Percentiles rank a stretch among this genome's conserved stretches.
Evolutionary conservation across 2,329 filamentous ascomycete species (phyloP).

Genomic region (Epichloe sp.): DNA sequence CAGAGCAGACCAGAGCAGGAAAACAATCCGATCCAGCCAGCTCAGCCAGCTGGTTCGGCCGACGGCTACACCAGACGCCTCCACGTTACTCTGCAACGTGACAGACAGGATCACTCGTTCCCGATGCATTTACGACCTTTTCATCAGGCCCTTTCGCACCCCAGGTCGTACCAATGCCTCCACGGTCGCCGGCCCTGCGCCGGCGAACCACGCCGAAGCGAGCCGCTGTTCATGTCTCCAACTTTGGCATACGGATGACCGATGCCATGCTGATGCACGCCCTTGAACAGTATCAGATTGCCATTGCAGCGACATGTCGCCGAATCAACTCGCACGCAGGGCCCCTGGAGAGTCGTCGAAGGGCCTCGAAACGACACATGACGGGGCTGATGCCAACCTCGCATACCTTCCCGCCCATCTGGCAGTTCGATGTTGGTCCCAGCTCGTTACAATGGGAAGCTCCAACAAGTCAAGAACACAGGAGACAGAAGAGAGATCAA

Average conservation of each 20-base stretch:
- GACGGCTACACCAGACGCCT: background rate
- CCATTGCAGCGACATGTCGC: constrained; percentile 12
- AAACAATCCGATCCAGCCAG: background rate
- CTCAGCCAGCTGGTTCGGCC: background rate
- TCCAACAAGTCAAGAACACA: constrained; percentile 23
- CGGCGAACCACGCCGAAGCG: constrained; percentile 12
- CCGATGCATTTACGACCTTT: background rate
- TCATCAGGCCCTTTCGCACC: background rate
- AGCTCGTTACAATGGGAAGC: constrained; percentile 41
- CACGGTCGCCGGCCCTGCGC: constrained; percentile 15
- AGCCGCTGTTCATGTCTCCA: constrained; percentile 6
- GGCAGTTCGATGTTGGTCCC: constrained; percentile 32
- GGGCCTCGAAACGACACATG: constrained; percentile 40
- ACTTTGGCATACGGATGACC: constrained; percentile 19
- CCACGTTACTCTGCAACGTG: background rate
- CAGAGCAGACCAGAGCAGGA: background rate
- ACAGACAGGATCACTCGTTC: background rate
- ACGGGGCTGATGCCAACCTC: constrained; percentile 33
- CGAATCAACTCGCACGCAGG: constrained; percentile 33
- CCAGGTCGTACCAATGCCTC: constrained; percentile 15
- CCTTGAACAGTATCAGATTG: constrained; percentile 18
- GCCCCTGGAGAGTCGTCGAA: constrained; percentile 40
- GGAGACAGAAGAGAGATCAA: constrained; percentile 12
- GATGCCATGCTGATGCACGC: constrained; percentile 20
- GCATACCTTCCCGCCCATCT: constrained; percentile 25